phyloP scores from a whole-genome alignment of 2,329 filamentous ascomycete genomes.

The Coniochaeta prunicola region DNA sequence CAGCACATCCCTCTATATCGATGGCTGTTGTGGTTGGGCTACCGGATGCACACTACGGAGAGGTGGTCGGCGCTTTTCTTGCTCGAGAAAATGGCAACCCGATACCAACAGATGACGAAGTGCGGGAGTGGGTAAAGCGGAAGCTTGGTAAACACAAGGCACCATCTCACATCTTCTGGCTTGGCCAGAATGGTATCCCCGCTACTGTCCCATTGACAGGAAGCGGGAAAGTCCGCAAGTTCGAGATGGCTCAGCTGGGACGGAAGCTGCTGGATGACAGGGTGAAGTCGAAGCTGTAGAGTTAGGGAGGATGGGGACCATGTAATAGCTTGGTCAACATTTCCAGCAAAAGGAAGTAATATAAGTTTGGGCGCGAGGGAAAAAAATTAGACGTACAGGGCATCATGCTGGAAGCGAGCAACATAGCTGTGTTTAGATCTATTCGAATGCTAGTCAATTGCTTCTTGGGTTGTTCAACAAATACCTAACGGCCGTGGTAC shows the following conservation, averaged over 20 bases:
- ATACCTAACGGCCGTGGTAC: no score
- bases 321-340: no score
- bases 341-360: no score
- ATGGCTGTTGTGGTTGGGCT: conserved; percentile 65
- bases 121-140: conserved; percentile 56
- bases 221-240: conserved; percentile 65
- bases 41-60: conserved; percentile 63
- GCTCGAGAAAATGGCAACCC: conserved; percentile 25
- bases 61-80: conserved; percentile 64
- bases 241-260: conserved; percentile 50
- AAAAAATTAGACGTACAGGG: no score
- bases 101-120: conserved; percentile 40
- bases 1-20: conserved; percentile 52
- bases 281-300: conserved; percentile 33
- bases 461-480: no score
- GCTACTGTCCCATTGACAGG: conserved; percentile 56
- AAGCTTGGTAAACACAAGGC: conserved; percentile 61
- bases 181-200: conserved; percentile 55
- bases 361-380: no score
- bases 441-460: no score
- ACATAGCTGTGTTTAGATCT: no score
- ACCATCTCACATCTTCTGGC: conserved; percentile 68
- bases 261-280: conserved; percentile 44
- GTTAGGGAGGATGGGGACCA: no score
- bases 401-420: no score